These are phyloP conservation scores for Diutina ranongensis DNA, from an alignment of 1,139 yeast genomes.

Conservation along the genomic window DNA sequence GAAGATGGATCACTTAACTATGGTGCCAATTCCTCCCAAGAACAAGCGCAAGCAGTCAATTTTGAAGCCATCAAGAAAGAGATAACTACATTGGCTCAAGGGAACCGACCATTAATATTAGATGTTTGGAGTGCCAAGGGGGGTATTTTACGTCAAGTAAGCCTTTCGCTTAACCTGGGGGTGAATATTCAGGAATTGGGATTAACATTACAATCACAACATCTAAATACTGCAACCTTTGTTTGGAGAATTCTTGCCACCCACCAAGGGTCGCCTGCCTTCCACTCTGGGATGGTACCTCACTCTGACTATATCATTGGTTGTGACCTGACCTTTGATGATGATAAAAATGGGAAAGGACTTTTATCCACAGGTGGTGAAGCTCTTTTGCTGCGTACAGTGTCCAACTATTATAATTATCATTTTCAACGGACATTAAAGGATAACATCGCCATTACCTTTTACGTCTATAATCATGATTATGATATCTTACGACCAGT, in stretches of 20 bases:
- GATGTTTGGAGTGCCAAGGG: conserved; percentile 91
- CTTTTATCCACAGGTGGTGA: conserved; percentile 81
- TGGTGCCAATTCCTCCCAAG: conserved; percentile 24
- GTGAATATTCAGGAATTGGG: conserved; percentile 26
- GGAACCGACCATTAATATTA: conserved; percentile 30
- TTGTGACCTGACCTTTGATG: conserved; percentile 47
- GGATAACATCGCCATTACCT: conserved; percentile 31
- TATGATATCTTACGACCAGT: conserved; percentile 81
- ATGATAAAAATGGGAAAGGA: conserved; percentile 44
- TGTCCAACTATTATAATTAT: conserved; percentile 43
- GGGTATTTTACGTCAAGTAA: conserved; percentile 45
- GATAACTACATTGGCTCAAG: conserved; percentile 20
- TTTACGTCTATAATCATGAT: conserved; percentile 84
- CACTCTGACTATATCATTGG: conserved; percentile 86
- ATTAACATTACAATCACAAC: conserved; percentile 63
- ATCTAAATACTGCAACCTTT: conserved; percentile 62
- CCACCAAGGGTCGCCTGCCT: conserved; percentile 75
- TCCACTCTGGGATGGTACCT: conserved; percentile 70
- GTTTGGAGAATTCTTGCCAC: conserved; percentile 83
- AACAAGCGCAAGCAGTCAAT: conserved; percentile 28
- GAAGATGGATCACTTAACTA: conserved; percentile 35
- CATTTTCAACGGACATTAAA: conserved; percentile 26
- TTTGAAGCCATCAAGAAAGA: conserved; percentile 25
- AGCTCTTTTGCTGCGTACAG: conserved; percentile 57
- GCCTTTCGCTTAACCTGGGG: conserved; percentile 24